phyloP scores from a whole-genome alignment of 2,329 filamentous ascomycete species.

The Esteya vermicola region DNA sequence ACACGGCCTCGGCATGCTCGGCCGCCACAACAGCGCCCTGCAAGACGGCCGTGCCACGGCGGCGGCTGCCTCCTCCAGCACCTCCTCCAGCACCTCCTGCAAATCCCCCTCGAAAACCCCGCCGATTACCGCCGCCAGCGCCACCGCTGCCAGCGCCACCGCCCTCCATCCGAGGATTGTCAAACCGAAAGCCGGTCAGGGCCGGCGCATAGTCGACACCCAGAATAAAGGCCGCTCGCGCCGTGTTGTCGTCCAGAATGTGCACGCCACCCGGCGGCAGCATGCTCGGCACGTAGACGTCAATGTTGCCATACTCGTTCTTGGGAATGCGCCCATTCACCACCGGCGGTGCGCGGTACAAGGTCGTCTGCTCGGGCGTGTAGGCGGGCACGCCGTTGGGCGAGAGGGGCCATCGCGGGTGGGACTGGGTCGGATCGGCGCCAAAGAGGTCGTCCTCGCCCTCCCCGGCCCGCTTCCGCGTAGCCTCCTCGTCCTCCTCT shows the following conservation, averaged over 20 bases:
- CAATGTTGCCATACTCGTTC: conserved; percentile 89
- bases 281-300: conserved; percentile 88
- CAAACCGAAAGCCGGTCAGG: conserved; percentile 80
- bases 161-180: no score
- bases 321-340: conserved; percentile 64
- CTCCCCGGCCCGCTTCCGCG: no score
- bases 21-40: conserved; percentile 62
- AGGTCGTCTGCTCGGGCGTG: conserved; percentile 49
- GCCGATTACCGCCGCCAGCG: no score
- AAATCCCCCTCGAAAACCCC: no score
- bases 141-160: no score
- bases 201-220: conserved; percentile 81
- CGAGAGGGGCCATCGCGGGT: not conserved
- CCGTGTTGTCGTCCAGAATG: conserved; percentile 44
- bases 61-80: no score
- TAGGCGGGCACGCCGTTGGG: conserved; percentile 40
- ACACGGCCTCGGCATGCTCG: conserved; percentile 58
- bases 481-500: conserved; percentile 15
- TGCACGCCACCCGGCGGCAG: conserved; percentile 70
- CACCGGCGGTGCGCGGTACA: conserved; percentile 66
- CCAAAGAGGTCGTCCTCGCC: conserved; percentile 10
- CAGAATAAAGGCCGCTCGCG: conserved; percentile 58
- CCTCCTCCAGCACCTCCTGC: no score
- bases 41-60: conserved; percentile 72
- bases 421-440: no score